These are phyloP conservation scores for Penicillium coffeae DNA, from an alignment of 495 filamentous ascomycete species.

Conservation along the genomic window DNA sequence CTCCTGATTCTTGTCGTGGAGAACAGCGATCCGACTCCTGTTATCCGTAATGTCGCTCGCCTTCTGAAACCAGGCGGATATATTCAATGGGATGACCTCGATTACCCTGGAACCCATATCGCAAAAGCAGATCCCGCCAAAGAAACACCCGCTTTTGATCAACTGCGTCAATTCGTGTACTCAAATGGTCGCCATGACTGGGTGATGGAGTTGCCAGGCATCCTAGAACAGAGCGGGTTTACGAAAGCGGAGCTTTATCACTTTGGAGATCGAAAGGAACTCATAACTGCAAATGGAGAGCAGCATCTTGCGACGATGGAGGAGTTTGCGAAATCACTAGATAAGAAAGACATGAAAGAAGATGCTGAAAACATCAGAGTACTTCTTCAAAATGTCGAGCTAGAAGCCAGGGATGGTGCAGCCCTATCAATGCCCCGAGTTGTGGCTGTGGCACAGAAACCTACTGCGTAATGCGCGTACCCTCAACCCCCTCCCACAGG, in stretches of 20 bases:
- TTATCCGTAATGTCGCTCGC: constrained; percentile 17
- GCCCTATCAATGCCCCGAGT: constrained; percentile 9
- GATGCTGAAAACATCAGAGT: constrained; percentile 7
- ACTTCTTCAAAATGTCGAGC: constrained; percentile 12
- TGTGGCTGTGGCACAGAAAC: constrained; percentile 7
- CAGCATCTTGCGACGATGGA: constrained; percentile 12
- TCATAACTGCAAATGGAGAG: constrained; percentile 4
- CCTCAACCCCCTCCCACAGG: too few species aligned
- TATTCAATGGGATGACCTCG: constrained; percentile 38
- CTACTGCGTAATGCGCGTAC: too few species aligned
- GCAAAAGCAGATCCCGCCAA: constrained; percentile 4
- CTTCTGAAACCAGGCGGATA: constrained; percentile 36
- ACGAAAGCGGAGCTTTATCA: constrained; percentile 1
- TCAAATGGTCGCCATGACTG: constrained; percentile 17
- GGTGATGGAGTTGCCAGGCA: constrained; percentile 7
- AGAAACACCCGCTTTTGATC: constrained; percentile 7
- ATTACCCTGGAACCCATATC: constrained; percentile 6
- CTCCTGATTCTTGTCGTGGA: constrained; percentile 25
- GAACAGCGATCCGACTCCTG: constrained; percentile 13
- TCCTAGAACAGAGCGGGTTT: constrained; percentile 13
- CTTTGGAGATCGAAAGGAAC: constrained; percentile 7
- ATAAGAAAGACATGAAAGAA: constrained; percentile 2
- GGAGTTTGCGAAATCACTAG: constrained; percentile 10
- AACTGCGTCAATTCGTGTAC: constrained; percentile 9
- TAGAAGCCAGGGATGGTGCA: constrained; percentile 13